Base-by-base conservation (phyloP, 148 eudicot species). In the Salicornia ramosissima region DNA sequence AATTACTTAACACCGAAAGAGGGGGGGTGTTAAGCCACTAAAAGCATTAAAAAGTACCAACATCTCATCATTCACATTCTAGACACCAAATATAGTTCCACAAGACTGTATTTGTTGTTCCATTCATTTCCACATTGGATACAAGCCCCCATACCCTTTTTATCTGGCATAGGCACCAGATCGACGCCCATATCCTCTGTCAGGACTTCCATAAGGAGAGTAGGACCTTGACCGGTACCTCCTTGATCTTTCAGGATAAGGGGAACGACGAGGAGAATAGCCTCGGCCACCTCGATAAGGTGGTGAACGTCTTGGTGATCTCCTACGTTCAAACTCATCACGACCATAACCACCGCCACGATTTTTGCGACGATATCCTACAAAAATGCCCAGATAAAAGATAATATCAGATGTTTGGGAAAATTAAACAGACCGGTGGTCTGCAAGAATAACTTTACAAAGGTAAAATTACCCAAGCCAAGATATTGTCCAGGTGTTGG, bases 401-500 rank as follows among this genome's bases (percentile, higher is more conserved):
- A 36, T 3, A 36, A 3, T 3, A 36, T 3, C 40, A 36, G 4
- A 36, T 8, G 8, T 36, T 36, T 36, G 8, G 8, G 5, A 36
- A 36, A 36, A 36, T 36, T 36, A 3, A 4, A 10, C 6, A 5
- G 21, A 21, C 5, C 1, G 15, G 50, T 40, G 31, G 73, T 80
- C 74, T 70, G 86, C 93, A 83, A 49, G 24, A n/a, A 49, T 13
- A 52, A 25, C 0, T 22, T 9, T 58, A 80, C 43, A 33, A 84
- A 86, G 72, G 87, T 79, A 53, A 90, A 67, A 71, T 85, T 93
- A 73, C 88, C 87, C 71, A 94, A 80, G 58, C 98, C 98, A 52
- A 94, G 87, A 78, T 94, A 94, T 74, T 90, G 97, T 49, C 99
- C 97, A 61, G 97, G 99, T 16, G 99, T 94, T 31, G 99, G 99